These are phyloP conservation scores for Zalerion maritima DNA, from an alignment of 495 filamentous ascomycete genomes.

Conservation along the genomic window DNA sequence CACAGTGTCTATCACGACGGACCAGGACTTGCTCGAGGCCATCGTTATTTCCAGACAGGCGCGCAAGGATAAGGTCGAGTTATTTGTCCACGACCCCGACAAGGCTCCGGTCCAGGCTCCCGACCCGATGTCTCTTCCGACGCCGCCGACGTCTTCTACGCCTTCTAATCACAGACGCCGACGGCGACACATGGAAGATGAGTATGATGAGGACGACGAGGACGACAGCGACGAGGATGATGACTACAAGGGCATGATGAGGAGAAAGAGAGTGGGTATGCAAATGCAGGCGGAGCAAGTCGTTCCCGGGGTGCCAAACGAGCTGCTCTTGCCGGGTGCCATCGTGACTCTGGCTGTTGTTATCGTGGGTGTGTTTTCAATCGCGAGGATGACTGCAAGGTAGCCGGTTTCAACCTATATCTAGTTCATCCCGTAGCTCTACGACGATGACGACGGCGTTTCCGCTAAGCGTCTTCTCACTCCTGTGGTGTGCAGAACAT, in stretches of 20 bases:
- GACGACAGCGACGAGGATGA: constrained; percentile 51
- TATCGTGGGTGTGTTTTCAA: constrained; percentile 84
- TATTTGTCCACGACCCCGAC: constrained; percentile 90
- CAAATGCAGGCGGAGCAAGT: constrained; percentile 54
- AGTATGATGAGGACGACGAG: constrained; percentile 34
- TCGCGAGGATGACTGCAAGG: constrained; percentile 63
- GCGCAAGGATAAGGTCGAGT: constrained; percentile 80
- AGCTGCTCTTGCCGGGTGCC: constrained; percentile 82
- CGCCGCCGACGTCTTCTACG: constrained; percentile 31
- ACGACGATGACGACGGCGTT: not conserved
- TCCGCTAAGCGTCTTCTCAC: too few relatives aligned
- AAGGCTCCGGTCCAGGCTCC: constrained; percentile 60
- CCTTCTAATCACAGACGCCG: constrained; percentile 45
- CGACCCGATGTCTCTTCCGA: constrained; percentile 24
- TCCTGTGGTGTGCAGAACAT: too few relatives aligned
- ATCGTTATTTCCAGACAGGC: constrained; percentile 66
- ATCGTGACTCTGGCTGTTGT: constrained; percentile 90
- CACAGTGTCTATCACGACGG: constrained; percentile 92
- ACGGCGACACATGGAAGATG: constrained; percentile 31
- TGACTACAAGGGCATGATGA: constrained; percentile 26
- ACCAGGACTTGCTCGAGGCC: constrained; percentile 83
- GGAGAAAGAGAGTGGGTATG: constrained; percentile 18
- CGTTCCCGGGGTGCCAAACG: constrained; percentile 86
- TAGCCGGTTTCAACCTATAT: constrained; percentile 36
- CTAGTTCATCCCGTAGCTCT: constrained; percentile 4